These are phyloP conservation scores for Acorus gramineus DNA, from an alignment of 106 monocot species.

Conservation along the genomic window DNA sequence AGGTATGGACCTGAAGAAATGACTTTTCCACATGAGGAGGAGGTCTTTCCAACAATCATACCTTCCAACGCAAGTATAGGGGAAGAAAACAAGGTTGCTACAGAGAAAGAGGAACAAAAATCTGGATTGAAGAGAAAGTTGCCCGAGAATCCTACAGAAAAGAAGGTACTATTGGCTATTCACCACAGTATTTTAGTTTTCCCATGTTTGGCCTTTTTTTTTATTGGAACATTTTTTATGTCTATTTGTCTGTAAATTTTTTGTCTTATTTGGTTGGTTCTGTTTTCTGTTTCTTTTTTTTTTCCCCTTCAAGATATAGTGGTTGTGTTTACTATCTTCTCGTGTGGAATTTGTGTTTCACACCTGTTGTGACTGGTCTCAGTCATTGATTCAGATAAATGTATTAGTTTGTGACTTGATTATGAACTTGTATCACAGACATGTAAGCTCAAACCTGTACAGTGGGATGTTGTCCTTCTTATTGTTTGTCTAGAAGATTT, in stretches of 20 bases:
- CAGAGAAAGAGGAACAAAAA: constrained; percentile 27
- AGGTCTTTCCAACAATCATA: constrained; percentile 42
- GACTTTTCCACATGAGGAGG: constrained; percentile 71
- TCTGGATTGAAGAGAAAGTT: constrained; percentile 52
- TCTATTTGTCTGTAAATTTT: not conserved
- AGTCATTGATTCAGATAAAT: too few species aligned
- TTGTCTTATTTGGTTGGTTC: not conserved
- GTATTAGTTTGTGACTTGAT: too few species aligned
- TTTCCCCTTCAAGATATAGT: not conserved
- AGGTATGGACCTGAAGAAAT: constrained; percentile 64
- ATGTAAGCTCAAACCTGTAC: too few species aligned
- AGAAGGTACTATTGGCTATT: constrained; percentile 48
- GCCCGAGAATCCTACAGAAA: constrained; percentile 60
- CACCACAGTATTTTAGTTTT: not conserved
- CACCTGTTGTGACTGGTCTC: too few species aligned
- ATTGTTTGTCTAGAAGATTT: too few species aligned
- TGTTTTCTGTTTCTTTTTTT: not conserved
- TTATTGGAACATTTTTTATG: not conserved
- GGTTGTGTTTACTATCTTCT: too few species aligned
- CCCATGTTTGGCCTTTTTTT: not conserved
- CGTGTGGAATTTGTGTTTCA: too few species aligned
- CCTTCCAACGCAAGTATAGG: constrained; percentile 16
- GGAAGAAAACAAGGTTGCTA: constrained; percentile 25
- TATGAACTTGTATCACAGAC: too few species aligned
- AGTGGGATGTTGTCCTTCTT: too few species aligned